These are phyloP conservation scores for Fragaria nilgerrensis DNA, from an alignment of 306 rosid genomes.

Conservation along the genomic window DNA sequence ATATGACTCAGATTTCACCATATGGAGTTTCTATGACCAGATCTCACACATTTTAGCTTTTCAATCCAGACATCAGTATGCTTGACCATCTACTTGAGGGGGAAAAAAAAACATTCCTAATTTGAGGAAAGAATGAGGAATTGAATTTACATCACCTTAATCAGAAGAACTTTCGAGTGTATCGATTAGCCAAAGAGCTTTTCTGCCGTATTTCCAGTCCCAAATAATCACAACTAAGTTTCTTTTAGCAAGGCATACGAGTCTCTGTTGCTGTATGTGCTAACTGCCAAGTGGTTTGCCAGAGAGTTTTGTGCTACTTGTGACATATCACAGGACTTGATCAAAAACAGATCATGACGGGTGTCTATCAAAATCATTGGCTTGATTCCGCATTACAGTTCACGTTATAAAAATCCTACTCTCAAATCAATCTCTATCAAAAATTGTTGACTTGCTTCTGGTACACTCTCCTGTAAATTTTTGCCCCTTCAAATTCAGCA, in stretches of 20 bases:
- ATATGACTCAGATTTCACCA: too few species aligned
- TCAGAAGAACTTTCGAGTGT: constrained; percentile 21
- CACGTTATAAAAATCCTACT: background rate
- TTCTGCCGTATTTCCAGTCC: constrained; percentile 79
- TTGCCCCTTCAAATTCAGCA: constrained; percentile 76
- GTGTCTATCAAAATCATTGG: too few species aligned
- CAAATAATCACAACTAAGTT: constrained; percentile 57
- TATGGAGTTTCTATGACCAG: background rate
- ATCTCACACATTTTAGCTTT: constrained; percentile 77
- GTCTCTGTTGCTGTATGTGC: constrained; percentile 18
- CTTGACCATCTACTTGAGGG: constrained; percentile 64
- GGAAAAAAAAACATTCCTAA: constrained; percentile 3
- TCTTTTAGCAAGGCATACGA: constrained; percentile 79
- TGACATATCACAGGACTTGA: background rate
- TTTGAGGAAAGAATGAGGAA: constrained; percentile 12
- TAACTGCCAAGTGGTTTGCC: background rate
- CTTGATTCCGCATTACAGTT: too few species aligned
- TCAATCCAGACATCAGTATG: constrained; percentile 78
- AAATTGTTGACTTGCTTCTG: constrained; percentile 27
- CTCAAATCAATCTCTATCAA: background rate
- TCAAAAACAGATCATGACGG: too few species aligned
- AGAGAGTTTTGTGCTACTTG: background rate
- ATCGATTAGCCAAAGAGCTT: constrained; percentile 11
- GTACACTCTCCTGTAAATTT: constrained; percentile 74
- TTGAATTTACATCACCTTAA: constrained; percentile 20